phyloP scores from a whole-genome alignment of 1,284 basidiomycete genomes.

The Amylostereum areolatum region DNA sequence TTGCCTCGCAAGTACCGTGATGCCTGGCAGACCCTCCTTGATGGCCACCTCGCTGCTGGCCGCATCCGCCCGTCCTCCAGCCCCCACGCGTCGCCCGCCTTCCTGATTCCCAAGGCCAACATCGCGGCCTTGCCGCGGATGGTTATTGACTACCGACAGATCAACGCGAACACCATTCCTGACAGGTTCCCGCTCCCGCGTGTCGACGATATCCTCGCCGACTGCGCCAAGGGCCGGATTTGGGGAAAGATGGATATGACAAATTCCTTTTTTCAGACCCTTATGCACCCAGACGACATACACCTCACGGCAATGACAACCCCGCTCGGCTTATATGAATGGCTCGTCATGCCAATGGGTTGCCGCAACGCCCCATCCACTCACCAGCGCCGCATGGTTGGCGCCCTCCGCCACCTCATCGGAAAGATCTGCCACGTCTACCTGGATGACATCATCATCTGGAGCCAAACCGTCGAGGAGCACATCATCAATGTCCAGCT shows the following conservation, averaged over 20 bases:
- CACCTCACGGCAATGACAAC: slow-evolving; percentile 33
- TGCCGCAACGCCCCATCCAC: slow-evolving; percentile 31
- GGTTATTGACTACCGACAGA: slow-evolving; percentile 24
- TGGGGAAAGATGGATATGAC: slow-evolving; percentile 31
- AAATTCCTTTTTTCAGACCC: slow-evolving; percentile 33
- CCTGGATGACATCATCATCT: slow-evolving; percentile 31
- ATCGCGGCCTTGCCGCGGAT: slow-evolving; percentile 23
- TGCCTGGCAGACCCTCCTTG: slow-evolving; percentile 20
- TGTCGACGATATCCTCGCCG: slow-evolving; percentile 30
- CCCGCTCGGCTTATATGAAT: slow-evolving; percentile 34
- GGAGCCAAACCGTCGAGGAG: slow-evolving; percentile 23
- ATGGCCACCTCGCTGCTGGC: slow-evolving; percentile 22
- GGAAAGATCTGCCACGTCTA: slow-evolving; percentile 34
- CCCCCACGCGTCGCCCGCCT: slow-evolving; percentile 24
- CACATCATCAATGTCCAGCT: slow-evolving; percentile 24
- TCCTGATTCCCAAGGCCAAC: slow-evolving; percentile 33
- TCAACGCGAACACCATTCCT: slow-evolving; percentile 26
- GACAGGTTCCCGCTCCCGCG: slow-evolving; percentile 36
- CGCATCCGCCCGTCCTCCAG: slow-evolving; percentile 24
- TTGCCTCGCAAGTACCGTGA: slow-evolving; percentile 19
- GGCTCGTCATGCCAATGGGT: slow-evolving; percentile 36
- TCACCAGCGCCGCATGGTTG: slow-evolving; percentile 35
- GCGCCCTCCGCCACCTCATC: slow-evolving; percentile 28
- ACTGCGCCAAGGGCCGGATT: slow-evolving; percentile 25
- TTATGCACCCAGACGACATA: slow-evolving; percentile 20